Evolutionary conservation across 768 basidiomycete species (phyloP).

Genomic region (Multifurca ochricompacta): DNA sequence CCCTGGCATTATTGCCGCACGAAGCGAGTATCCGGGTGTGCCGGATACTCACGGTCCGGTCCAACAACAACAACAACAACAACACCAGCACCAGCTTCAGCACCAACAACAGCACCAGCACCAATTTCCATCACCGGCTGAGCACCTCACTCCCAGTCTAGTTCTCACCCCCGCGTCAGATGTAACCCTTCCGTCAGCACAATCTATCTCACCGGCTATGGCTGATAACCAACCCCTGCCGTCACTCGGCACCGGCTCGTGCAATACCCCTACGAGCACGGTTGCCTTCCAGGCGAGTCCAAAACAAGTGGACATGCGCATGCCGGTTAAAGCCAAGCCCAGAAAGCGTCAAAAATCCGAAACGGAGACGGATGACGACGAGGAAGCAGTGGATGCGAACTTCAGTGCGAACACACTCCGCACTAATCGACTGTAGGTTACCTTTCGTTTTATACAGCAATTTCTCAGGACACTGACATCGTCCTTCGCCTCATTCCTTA

Average conservation of each 20-base stretch:
- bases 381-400: neutral
- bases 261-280: neutral
- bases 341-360: conserved; percentile 9
- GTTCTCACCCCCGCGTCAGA: conserved; percentile 5
- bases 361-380: conserved; percentile 10
- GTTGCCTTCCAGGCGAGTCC: neutral
- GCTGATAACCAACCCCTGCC: conserved; percentile 3
- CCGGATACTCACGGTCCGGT: neutral
- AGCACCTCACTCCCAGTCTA: neutral
- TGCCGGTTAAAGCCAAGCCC: neutral
- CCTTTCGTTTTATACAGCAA: neutral
- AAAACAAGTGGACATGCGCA: neutral
- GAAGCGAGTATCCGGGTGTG: neutral
- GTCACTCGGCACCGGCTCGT: neutral
- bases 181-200: neutral
- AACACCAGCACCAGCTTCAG: too few species aligned
- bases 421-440: conserved; percentile 16
- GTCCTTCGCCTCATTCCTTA: neutral
- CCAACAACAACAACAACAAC: neutral
- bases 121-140: neutral
- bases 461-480: neutral
- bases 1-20: neutral
- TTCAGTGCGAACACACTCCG: neutral
- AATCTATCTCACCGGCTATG: conserved; percentile 5
- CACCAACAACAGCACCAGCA: neutral